Evolutionary conservation across 1,139 yeast species (phyloP).

Genomic region (Protomyces inundatus): DNA sequence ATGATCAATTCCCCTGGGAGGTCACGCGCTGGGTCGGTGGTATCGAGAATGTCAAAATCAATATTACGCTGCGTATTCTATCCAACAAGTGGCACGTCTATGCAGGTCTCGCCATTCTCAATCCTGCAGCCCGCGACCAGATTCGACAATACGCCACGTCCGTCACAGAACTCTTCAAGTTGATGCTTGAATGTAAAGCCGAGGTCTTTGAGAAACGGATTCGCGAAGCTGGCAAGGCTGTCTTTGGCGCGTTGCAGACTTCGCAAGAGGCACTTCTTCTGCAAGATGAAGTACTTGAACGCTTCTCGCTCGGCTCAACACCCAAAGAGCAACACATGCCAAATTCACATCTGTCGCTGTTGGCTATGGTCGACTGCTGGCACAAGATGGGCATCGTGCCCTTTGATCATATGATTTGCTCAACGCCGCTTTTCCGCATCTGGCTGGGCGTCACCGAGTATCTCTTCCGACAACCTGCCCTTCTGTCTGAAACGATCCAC

Average conservation of each 20-base stretch:
- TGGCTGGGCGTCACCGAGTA: conserved; percentile 93
- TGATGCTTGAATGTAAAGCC: conserved; percentile 68
- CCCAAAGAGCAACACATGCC: conserved; percentile 72
- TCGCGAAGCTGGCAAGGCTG: conserved; percentile 61
- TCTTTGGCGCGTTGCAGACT: conserved; percentile 53
- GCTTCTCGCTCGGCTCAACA: conserved; percentile 67
- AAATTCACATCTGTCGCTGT: conserved; percentile 78
- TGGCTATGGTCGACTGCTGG: conserved; percentile 96
- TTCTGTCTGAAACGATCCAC: conserved; percentile 70
- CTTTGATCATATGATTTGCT: conserved; percentile 92
- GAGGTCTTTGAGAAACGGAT: conserved; percentile 57
- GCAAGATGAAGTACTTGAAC: conserved; percentile 73
- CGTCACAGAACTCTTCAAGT: conserved; percentile 71
- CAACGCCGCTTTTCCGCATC: conserved; percentile 87
- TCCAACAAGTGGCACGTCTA: conserved; percentile 97
- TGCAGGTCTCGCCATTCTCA: conserved; percentile 93
- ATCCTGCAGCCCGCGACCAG: conserved; percentile 90
- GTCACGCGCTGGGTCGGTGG: conserved; percentile 86
- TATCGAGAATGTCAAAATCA: conserved; percentile 89
- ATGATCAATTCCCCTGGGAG: conserved; percentile 88
- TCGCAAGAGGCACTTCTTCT: conserved; percentile 54
- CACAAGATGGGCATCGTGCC: conserved; percentile 76
- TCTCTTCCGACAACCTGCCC: conserved; percentile 74
- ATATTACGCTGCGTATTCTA: conserved; percentile 81
- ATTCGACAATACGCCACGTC: conserved; percentile 84